Evolutionary conservation across 768 basidiomycete species (phyloP), one percentile per base, ranked within the genome.

Genomic region (Fistulinella prunicolor): DNA sequence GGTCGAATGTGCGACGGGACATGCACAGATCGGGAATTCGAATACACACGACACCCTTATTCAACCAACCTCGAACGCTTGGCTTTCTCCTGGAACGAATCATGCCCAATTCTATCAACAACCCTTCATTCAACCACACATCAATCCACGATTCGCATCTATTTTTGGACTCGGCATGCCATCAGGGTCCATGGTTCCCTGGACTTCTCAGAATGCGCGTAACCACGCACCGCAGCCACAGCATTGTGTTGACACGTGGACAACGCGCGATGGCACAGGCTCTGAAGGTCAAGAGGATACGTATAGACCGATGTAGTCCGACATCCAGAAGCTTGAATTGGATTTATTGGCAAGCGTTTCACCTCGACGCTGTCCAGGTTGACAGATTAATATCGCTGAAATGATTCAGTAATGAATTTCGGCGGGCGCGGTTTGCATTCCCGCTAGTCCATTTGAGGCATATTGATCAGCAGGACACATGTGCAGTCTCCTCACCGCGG

Each of bases 61-160:
- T 10, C 60, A 55, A 42, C 46, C 49, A 9, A 16, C 47, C 42
- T 43, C 52, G 19, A 43, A 46, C 40, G 17, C 56, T 12, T 65
- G 61, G 65, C n/a, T 45, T 24, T 53, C 50, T 47, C 52, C 53
- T 2, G 54, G 40, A 26, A 23, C 32, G 20, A 54, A 35, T 28
- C 41, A 35, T 37, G 38, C 51, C 7, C 47, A 56, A 42, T 46
- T 47, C 44, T 63, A 60, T 20, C 38, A 40, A 16, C 66, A 61
- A 38, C 52, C 59, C 24, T 61, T 73, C 60, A 72, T 89, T n/a
- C 86, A 89, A 54, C 89, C 89, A 6, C 89, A 91, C 59, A 90
- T 91, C 49, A 90, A 91, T 57, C 89, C 89, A 9, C 77, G 83
- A 10, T 90, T 91, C 65, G 85, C 86, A 13, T 77, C 79, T 26